These are phyloP conservation scores for Oryza coarctata DNA, from an alignment of 176 grass and related monocot species.

Conservation along the genomic window DNA sequence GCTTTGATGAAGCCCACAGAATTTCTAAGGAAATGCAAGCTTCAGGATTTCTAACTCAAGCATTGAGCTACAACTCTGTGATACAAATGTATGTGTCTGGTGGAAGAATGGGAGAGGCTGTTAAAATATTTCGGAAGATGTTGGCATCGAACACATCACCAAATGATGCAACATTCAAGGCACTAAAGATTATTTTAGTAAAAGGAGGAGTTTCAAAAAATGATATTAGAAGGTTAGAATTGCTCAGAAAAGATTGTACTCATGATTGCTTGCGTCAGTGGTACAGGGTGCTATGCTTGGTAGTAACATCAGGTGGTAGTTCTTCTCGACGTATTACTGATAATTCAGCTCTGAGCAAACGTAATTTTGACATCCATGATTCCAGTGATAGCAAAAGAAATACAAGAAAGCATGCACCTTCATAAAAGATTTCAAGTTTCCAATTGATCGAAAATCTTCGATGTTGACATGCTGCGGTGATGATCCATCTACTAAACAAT, in stretches of 20 bases:
- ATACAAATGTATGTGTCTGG: slow-evolving; percentile 63
- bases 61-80: slow-evolving; percentile 62
- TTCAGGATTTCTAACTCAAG: slow-evolving; percentile 60
- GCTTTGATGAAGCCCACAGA: slow-evolving; percentile 56
- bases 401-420: slow-evolving; percentile 23
- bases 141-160: slow-evolving; percentile 53
- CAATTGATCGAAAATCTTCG: slow-evolving; percentile 24
- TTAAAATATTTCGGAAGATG: slow-evolving; percentile 75
- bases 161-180: slow-evolving; percentile 80
- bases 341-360: slow-evolving; percentile 21
- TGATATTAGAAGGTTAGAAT: slow-evolving; percentile 60
- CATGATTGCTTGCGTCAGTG: slow-evolving; percentile 60
- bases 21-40: slow-evolving; percentile 81
- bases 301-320: slow-evolving; percentile 38
- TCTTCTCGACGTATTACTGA: slow-evolving; percentile 28
- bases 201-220: slow-evolving; percentile 48
- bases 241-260: slow-evolving; percentile 43
- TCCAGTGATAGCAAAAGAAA: slow-evolving; percentile 7
- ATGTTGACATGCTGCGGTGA: not conserved
- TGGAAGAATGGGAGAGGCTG: slow-evolving; percentile 54
- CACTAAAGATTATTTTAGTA: slow-evolving; percentile 61
- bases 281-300: slow-evolving; percentile 46
- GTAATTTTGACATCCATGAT: slow-evolving; percentile 13
- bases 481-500: not conserved
- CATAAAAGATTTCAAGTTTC: slow-evolving; percentile 15